Conservation (phyloP, 495 filamentous ascomycete genomes). For the Neurospora tetraspora region DNA sequence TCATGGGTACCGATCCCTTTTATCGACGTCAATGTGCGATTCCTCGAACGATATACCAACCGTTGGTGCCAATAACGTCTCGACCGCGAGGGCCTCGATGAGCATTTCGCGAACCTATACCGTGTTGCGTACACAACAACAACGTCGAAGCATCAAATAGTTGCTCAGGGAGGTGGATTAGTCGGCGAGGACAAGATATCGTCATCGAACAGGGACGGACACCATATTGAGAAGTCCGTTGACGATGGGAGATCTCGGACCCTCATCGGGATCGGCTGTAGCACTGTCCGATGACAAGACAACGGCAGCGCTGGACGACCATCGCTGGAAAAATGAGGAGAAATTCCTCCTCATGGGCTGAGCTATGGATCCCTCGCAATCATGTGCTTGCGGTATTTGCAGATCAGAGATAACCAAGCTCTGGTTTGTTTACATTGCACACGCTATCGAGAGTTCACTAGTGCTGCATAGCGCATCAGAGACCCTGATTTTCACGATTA, state of each 20-base stretch:
- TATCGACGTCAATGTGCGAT: neutral
- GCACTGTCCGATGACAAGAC: neutral
- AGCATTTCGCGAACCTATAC: neutral
- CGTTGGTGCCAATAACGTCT: accelerated
- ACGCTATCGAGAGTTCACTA: neutral
- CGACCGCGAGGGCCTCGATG: neutral
- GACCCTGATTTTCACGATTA: neutral
- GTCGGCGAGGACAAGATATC: no score
- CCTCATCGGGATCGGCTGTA: neutral
- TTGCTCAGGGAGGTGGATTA: no score
- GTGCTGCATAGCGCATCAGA: neutral
- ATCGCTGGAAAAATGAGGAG: neutral
- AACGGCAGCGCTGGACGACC: neutral
- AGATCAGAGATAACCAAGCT: neutral
- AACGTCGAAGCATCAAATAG: no score
- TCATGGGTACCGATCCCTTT: neutral
- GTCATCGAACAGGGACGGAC: neutral
- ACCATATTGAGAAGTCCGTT: neutral
- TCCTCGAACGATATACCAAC: neutral
- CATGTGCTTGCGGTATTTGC: neutral
- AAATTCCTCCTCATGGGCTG: neutral
- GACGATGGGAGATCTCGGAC: neutral
- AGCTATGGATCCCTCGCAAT: neutral
- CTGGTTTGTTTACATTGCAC: neutral
- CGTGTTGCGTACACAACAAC: no score